Evolutionary conservation across 208 protist genomes (phyloP), one percentile per base, ranked within the genome.

Genomic region (Herpetomonas tarakana): DNA sequence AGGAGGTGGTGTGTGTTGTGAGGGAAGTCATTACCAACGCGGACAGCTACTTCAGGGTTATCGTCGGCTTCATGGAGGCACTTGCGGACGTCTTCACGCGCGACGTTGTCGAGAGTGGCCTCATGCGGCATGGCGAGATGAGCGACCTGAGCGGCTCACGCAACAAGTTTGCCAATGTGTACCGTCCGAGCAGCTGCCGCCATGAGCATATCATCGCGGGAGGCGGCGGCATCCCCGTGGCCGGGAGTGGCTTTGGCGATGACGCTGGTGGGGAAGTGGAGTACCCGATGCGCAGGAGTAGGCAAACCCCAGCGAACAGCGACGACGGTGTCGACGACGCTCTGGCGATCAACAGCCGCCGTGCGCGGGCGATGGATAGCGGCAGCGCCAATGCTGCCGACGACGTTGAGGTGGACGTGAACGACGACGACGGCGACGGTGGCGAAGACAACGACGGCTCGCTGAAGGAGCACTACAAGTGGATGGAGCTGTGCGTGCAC

Each of bases 401-500:
- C 35, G 35, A 41, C 35, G 35, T 41, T 41, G 35, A 6, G 41
- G 52, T 9, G 41, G 19, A 3, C 50, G 52, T 22, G 58, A 3
- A 6, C 28, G 18, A 9, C 35, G 39, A 29, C 14, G 25, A 51
- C 0, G 57, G 35, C 14, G 58, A 1, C 27, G 57, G 35, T 7
- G 58, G 0, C 27, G 60, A 45, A 35, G 45, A 38, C 9, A 47
- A 28, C 21, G 60, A 62, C 46, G 51, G 55, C 22, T 38, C 54
- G 11, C 65, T 68, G 31, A 46, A 73, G 28, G 58, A 25, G 9
- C 61, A 68, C 52, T 28, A 62, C 38, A 66, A 61, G 41, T 81
- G 68, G 74, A 68, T 73, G 58, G 76, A 82, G 58, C 60, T 77
- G 61, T 76, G 74, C 9, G 68, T 86, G n/a, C 79, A 86, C 63